Base-by-base conservation (phyloP, 2,329 filamentous ascomycete genomes). In the Trichophyton equinum region DNA sequence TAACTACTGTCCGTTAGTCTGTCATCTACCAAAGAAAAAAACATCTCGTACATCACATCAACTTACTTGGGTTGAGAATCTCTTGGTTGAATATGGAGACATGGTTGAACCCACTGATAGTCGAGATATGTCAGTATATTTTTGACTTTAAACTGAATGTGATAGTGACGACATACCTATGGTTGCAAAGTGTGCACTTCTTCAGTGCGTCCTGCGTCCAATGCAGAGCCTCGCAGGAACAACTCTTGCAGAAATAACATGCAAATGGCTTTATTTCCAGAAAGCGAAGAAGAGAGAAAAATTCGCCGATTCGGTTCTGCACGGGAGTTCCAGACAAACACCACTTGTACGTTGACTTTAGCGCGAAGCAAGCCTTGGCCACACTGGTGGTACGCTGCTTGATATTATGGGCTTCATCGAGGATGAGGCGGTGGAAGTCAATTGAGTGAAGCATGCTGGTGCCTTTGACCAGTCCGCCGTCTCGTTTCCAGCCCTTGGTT, bases 401-500 rank as follows among this genome's bases (percentile, higher is more conserved):
- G 80, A 99, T 97, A 73, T 87, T 92, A 74, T 99, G 91, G 4
- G 91, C 91, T 73, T 99, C 94, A 67, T 99, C 94, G 3, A 99
- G 83, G 60, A 99, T 94, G 62, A 96, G 81, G 30, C 94, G 87
- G 71, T 97, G 92, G 66, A 92, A 99, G 25, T 87, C 77, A 57
- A 96, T 88, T 44, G 86, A 81, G 72, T 99, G 94, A 36, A 99
- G 89, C 36, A 87, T 65, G 74, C 82, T 85, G 57, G 84, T 80
- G 73, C 94, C 88, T 71, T 92, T 95, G 74, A 92, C 81, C 25
- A 92, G 78, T 9, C 88, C 87, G 27, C 88, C 85, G 64, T 89
- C 87, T 62, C 91, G 87, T 66, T 82, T 85, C 79, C 91, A 94
- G 0, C 94, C 94, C 71, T 94, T 95, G 68, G 87, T 86, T 73